Base-by-base conservation (phyloP, 2,329 filamentous ascomycete genomes). In the Exophiala alcalophila region DNA sequence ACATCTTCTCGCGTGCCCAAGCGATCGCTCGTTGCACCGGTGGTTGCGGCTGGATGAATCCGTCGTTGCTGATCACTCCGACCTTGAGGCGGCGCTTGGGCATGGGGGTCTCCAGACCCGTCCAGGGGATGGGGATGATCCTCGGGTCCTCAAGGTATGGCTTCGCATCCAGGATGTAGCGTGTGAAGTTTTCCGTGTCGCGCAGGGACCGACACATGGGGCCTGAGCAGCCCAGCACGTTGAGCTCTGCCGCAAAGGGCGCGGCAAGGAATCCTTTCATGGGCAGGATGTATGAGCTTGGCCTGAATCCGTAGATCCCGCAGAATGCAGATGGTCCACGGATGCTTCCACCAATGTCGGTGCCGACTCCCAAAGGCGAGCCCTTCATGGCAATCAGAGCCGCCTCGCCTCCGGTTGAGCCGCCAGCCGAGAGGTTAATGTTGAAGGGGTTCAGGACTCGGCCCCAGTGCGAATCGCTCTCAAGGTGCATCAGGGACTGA, bases 1-100 rank as follows among this genome's bases (percentile, higher is more conserved):
- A 44, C 12, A 71, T 57, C 1, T 47, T 52, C n/a, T 56, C 23
- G 2, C 62, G 59, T 4, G 67, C 67, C 52, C 68, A 65, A 4
- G 67, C 68, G 0, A 76, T 62, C 1, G 78, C 53, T 4, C 62
- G 63, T 0, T 69, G 63, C 2, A 86, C 71, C 0, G 83, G 83
- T 2, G 83, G 81, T 37, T 84, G 83, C 0, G 83, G 83, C 11
- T 51, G 68, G 4, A 84, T 81, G 38, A 80, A 69, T 11, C 74
- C 77, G 57, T 86, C 83, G 59, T 82, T 67, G 72, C 74, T 78
- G 61, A 86, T 69, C 18, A 86, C 73, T 3, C 69, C 82, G 39
- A 86, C 66, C 30, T 67, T 74, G 14, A 84, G 60, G 4, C 24
- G 27, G 4, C 24, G 27, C 19, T 45, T 39, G 3, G 28, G 14